Evolutionary conservation across 306 rosid species (phyloP).

Genomic region (Glycine tomentella): DNA sequence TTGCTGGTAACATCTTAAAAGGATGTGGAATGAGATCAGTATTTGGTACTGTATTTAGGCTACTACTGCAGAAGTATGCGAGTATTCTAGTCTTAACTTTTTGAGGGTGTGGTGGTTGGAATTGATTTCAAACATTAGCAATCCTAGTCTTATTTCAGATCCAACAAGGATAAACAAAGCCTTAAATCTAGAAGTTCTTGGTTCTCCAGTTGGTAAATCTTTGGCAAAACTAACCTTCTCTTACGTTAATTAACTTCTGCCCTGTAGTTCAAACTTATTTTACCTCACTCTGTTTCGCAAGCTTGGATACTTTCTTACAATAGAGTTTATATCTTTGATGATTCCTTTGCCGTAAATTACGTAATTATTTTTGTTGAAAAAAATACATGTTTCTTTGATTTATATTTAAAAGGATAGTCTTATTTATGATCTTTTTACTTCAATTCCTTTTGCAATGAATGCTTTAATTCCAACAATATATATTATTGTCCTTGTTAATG

Average conservation of each 20-base stretch:
- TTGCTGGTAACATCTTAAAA: slow-evolving; percentile 9
- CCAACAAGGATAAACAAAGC: not conserved
- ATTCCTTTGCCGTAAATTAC: not conserved
- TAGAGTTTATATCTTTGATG: not conserved
- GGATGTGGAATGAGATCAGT: not conserved
- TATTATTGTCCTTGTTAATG: not conserved
- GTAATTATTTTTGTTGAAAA: not conserved
- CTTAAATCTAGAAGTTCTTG: not conserved
- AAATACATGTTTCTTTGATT: not conserved
- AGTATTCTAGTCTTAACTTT: too few relatives aligned
- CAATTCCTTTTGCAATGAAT: not conserved
- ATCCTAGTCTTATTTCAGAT: not conserved
- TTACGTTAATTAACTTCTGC: not conserved
- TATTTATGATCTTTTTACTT: not conserved
- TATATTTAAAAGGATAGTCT: not conserved
- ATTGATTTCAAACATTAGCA: not conserved
- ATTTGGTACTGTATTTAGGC: too few relatives aligned
- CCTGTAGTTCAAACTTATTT: not conserved
- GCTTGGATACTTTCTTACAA: not conserved
- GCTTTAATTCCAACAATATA: not conserved
- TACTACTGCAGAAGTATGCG: too few relatives aligned
- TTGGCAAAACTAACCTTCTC: not conserved
- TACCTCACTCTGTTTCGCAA: not conserved
- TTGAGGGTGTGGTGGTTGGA: not conserved
- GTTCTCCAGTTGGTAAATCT: not conserved